Conservation (phyloP, 2,329 filamentous ascomycete genomes). For the Hypoxylon rubiginosum region DNA sequence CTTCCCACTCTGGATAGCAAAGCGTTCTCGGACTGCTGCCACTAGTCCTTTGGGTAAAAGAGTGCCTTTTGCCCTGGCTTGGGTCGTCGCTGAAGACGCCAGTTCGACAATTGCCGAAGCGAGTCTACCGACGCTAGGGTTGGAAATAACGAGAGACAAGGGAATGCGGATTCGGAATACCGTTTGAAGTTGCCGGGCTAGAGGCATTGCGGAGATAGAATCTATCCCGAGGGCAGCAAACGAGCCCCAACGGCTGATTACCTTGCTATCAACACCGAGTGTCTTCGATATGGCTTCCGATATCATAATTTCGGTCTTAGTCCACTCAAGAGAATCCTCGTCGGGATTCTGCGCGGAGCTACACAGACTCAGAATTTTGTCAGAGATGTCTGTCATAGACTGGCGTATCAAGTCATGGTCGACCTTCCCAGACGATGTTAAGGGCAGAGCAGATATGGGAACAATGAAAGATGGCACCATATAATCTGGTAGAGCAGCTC, state of each 20-base stretch:
- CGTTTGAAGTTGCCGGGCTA: constrained; percentile 70
- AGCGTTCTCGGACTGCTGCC: constrained; percentile 50
- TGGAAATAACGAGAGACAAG: constrained; percentile 77
- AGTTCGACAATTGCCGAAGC: constrained; percentile 53
- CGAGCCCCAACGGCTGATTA: constrained; percentile 75
- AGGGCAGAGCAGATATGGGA: constrained; percentile 76
- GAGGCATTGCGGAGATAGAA: constrained; percentile 82
- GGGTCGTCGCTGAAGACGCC: not conserved
- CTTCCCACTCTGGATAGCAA: constrained; percentile 50
- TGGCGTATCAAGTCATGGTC: constrained; percentile 69
- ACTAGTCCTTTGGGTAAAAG: constrained; percentile 48
- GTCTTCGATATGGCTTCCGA: constrained; percentile 66
- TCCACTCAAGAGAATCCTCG: constrained; percentile 60
- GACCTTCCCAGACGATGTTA: constrained; percentile 81
- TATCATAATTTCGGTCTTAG: constrained; percentile 68
- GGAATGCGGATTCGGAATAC: constrained; percentile 64
- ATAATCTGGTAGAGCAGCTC: constrained; percentile 74
- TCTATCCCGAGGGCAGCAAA: constrained; percentile 86
- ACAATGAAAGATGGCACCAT: constrained; percentile 84
- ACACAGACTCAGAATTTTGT: constrained; percentile 58
- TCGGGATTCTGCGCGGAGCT: constrained; percentile 50
- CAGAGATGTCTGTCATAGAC: constrained; percentile 62
- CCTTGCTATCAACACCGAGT: constrained; percentile 59
- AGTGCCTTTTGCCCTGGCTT: constrained; percentile 11
- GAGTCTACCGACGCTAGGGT: constrained; percentile 75